These are phyloP conservation scores for Bacterosira constricta DNA, from an alignment of 108 stramenopile species.

Conservation along the genomic window DNA sequence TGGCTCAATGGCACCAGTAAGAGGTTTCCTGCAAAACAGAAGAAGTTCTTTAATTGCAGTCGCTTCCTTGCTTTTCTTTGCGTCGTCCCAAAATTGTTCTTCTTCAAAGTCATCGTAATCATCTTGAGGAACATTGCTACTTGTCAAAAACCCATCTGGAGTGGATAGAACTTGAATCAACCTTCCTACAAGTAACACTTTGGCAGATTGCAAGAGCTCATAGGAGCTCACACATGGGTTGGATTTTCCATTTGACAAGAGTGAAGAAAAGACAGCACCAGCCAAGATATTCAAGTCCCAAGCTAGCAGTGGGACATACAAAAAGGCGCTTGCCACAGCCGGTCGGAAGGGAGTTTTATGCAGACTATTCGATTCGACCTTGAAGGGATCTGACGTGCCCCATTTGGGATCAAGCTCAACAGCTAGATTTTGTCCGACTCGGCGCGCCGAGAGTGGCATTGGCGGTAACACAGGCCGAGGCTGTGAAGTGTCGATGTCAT, in stretches of 20 bases:
- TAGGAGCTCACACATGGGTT: conserved; percentile 37
- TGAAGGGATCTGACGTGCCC: conserved; percentile 74
- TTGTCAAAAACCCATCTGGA: conserved; percentile 65
- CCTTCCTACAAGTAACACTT: conserved; percentile 61
- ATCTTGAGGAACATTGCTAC: conserved; percentile 15
- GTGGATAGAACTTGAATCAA: conserved; percentile 77
- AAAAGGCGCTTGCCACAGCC: conserved; percentile 74
- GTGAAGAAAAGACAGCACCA: conserved; percentile 79
- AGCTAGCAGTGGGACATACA: conserved; percentile 82
- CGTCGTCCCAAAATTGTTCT: conserved; percentile 32
- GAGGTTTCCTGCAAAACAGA: conserved; percentile 37
- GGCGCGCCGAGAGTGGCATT: conserved; percentile 40
- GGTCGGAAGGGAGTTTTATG: conserved; percentile 70
- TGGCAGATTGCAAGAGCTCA: conserved; percentile 60
- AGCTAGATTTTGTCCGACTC: conserved; percentile 31
- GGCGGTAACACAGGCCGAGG: conserved; percentile 30
- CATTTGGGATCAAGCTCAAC: conserved; percentile 48
- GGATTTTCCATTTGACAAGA: conserved; percentile 50
- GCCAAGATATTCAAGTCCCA: conserved; percentile 88
- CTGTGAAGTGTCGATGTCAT: neutral
- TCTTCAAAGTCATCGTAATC: conserved; percentile 39
- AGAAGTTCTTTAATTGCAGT: conserved; percentile 54
- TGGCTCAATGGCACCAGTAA: conserved; percentile 21
- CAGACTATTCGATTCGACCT: conserved; percentile 5
- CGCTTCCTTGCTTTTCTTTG: conserved; percentile 46